These are phyloP conservation scores for Entophlyctis luteolus DNA, from an alignment of 192 early-diverging fungal genomes.

Conservation along the genomic window DNA sequence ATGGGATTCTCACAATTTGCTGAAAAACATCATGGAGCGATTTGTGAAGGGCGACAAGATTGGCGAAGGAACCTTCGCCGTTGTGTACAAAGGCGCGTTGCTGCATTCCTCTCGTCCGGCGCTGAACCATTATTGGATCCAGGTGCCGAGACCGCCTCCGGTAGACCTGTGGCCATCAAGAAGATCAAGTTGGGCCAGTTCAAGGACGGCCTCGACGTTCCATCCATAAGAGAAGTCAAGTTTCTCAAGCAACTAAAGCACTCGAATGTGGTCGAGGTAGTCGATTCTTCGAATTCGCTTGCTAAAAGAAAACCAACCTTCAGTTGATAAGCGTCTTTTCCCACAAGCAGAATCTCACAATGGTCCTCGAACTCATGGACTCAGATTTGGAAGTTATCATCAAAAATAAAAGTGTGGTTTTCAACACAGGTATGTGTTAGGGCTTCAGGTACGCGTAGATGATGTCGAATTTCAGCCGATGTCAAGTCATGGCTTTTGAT, in stretches of 20 bases:
- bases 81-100: constrained; percentile 71
- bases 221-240: constrained; percentile 92
- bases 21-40: no score
- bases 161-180: constrained; percentile 86
- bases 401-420: constrained; percentile 84
- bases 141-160: constrained; percentile 58
- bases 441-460: neutral
- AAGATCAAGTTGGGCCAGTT: constrained; percentile 93
- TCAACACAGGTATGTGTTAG: constrained; percentile 57
- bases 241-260: constrained; percentile 87
- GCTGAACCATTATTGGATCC: neutral
- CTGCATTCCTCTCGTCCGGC: neutral
- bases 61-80: constrained; percentile 95
- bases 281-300: neutral
- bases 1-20: no score
- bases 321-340: constrained; percentile 90
- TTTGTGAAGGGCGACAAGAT: constrained; percentile 87
- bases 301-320: neutral
- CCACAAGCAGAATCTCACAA: constrained; percentile 84
- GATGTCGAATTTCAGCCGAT: constrained; percentile 46
- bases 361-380: constrained; percentile 92
- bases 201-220: constrained; percentile 92
- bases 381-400: constrained; percentile 95
- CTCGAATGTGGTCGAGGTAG: constrained; percentile 83
- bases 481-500: constrained; percentile 98